Base-by-base conservation (phyloP, 2,329 filamentous ascomycete species). In the Aspergillus awamori region DNA sequence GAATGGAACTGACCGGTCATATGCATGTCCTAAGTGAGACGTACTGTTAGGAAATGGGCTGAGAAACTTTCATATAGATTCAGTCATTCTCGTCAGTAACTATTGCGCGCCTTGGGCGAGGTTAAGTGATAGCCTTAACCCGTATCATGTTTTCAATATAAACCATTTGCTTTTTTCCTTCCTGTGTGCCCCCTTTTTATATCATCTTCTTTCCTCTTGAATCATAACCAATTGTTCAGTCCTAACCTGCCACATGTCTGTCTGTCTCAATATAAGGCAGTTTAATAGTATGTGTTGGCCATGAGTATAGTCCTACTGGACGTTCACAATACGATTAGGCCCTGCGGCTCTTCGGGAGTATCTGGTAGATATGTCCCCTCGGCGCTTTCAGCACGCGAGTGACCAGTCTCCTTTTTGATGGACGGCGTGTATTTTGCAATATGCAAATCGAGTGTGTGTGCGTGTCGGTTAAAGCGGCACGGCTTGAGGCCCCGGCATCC, bases 401-500 rank as follows among this genome's bases (percentile, higher is more conserved):
- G 38, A 43, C n/a, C 53, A 30, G 26, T 15, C 10, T 56, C 53
- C 41, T 28, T 43, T 30, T 56, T 41, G n/a, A 56, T 10, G 30
- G 53, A 17, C 15, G 53, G 24, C 2, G 45, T 39, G 38, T 39
- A 56, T 17, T 17, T 33, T 24, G 39, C 53, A 30, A 56, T 47
- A 11, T 47, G 53, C 26, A 56, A 41, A 43, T 73, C 68, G 7
- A 74, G 52, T 7, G 53, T 68, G 58, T 75, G 73, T 1, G 65
- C 66, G 26, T 62, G 61, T n/a, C 69, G 67, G 36, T 66, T 66
- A 47, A 74, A 74, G 28, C 66, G 71, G 59, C 72, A 75, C 36
- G 69, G 68, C 63, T 73, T 75, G 4, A 63, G 63, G 26, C 64
- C 71, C 60, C 67, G 70, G 56, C 74, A 76, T 28, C 68, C 68